These are phyloP conservation scores for Plenodomus lindquistii DNA, from an alignment of 2,329 filamentous ascomycete genomes.

Conservation along the genomic window DNA sequence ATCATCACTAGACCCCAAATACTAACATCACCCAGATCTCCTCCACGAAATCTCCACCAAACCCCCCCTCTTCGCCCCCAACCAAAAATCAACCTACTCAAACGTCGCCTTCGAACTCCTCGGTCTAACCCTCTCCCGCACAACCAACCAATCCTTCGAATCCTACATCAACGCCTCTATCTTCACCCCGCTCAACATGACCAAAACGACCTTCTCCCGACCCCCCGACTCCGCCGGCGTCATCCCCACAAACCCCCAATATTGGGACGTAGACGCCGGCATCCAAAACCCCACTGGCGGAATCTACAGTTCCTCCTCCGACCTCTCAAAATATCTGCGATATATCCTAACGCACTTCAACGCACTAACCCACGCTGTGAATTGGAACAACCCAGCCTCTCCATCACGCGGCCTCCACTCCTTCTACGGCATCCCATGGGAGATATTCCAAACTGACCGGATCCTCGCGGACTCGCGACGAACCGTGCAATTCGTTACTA, in stretches of 20 bases:
- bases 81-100: conserved; percentile 49
- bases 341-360: conserved; percentile 50
- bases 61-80: conserved; percentile 47
- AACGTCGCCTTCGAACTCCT: conserved; percentile 49
- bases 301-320: conserved; percentile 47
- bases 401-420: conserved; percentile 40
- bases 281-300: conserved; percentile 51
- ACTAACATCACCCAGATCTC: conserved; percentile 32
- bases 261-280: conserved; percentile 49
- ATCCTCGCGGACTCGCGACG: conserved; percentile 43
- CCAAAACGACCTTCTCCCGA: conserved; percentile 27
- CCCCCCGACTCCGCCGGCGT: conserved; percentile 45
- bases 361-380: conserved; percentile 45
- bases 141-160: conserved; percentile 42
- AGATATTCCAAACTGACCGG: conserved; percentile 49
- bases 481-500: conserved; percentile 51
- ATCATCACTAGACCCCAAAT: background rate
- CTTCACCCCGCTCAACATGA: conserved; percentile 43
- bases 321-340: conserved; percentile 50
- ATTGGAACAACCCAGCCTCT: conserved; percentile 51
- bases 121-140: conserved; percentile 46
- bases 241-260: conserved; percentile 41
- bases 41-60: conserved; percentile 34
- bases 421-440: conserved; percentile 55
- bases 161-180: conserved; percentile 47